Percentiles rank a stretch among this genome's conserved stretches.
phyloP scores from a whole-genome alignment of 1,284 basidiomycete species.

The Termitomyces sp. region DNA sequence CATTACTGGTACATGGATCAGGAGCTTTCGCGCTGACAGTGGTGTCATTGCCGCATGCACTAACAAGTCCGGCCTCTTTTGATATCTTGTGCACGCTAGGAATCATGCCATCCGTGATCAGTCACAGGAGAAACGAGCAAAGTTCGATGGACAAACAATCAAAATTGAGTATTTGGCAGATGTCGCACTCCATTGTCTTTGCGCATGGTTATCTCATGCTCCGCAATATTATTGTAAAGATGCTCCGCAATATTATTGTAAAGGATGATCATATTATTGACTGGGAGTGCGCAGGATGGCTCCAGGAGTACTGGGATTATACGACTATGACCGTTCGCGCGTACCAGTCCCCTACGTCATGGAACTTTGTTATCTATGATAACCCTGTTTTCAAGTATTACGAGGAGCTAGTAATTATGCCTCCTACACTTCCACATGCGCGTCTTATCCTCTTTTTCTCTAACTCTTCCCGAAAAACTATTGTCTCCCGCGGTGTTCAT shows the following conservation, averaged over 20 bases:
- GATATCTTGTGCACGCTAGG: not conserved
- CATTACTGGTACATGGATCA: slow-evolving; percentile 1
- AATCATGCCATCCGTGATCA: not conserved
- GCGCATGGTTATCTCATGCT: slow-evolving; percentile 11
- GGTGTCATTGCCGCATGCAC: not conserved
- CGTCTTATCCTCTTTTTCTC: no score
- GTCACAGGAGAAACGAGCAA: not conserved
- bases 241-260: slow-evolving; percentile 12
- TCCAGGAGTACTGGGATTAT: slow-evolving; percentile 16
- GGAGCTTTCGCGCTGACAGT: not conserved
- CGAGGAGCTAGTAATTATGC: slow-evolving; percentile 3
- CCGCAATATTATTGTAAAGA: slow-evolving; percentile 14
- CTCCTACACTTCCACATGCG: not conserved
- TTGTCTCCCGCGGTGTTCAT: no score
- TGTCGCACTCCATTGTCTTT: slow-evolving; percentile 9
- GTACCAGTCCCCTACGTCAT: not conserved
- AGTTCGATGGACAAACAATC: not conserved
- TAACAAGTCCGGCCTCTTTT: slow-evolving; percentile 3
- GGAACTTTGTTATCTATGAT: not conserved
- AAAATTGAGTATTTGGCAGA: not conserved
- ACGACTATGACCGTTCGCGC: slow-evolving; percentile 3
- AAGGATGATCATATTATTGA: slow-evolving; percentile 12
- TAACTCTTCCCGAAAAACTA: no score
- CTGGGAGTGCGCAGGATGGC: slow-evolving; percentile 16
- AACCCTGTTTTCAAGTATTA: slow-evolving; percentile 6